Evolutionary conservation across 2,329 filamentous ascomycete genomes (phyloP).

Genomic region (Trichoderma sp.): DNA sequence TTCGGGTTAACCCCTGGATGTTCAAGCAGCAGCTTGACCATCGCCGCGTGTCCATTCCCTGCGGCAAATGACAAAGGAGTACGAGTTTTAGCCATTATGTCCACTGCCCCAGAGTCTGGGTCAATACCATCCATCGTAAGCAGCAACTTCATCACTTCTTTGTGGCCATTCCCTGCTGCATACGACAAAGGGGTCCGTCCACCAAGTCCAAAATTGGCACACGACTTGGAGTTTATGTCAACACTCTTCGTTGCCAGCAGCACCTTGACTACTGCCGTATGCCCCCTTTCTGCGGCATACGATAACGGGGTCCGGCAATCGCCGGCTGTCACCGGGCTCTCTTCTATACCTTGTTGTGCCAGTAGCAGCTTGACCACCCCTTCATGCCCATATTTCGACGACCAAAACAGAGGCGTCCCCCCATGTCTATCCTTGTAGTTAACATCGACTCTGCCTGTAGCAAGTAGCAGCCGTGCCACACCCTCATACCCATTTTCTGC

Average conservation of each 20-base stretch:
- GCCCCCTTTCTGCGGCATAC: background rate
- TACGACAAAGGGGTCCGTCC: background rate
- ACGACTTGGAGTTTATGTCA: background rate
- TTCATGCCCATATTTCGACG: background rate
- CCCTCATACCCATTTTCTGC: background rate
- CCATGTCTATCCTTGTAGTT: background rate
- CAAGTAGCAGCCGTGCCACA: background rate
- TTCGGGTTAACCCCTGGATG: background rate
- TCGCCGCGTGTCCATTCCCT: background rate
- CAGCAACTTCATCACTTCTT: background rate
- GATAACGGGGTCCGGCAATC: background rate
- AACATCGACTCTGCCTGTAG: background rate
- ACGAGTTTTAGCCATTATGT: background rate
- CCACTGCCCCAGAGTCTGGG: background rate
- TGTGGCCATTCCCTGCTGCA: background rate
- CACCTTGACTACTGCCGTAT: background rate
- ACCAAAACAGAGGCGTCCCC: background rate
- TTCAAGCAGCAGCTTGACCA: background rate
- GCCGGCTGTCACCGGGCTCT: background rate
- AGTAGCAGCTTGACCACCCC: background rate
- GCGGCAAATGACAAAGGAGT: background rate
- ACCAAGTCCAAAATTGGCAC: too few relatives aligned
- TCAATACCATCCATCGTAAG: background rate
- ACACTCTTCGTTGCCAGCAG: background rate
- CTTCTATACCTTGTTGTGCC: background rate